Evolutionary conservation across 1,284 basidiomycete genomes (phyloP), one percentile per base, ranked within the genome.

Genomic region (Clitocybe nebularis): DNA sequence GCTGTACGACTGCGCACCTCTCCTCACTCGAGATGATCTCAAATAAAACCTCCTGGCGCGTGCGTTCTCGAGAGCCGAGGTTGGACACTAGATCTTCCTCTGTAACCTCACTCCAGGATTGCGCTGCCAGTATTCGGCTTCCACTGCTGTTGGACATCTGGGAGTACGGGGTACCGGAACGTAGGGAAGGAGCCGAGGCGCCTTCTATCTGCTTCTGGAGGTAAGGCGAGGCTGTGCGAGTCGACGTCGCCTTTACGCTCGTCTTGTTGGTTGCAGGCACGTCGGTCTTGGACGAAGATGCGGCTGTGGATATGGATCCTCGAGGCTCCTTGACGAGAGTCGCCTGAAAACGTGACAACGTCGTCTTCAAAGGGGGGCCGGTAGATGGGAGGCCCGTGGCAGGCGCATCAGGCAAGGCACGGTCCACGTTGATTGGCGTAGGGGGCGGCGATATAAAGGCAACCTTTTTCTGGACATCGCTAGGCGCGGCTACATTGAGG

Each of bases 11-110:
- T 25, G 21, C 75, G 75, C 57, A 93, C 89, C 93, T 79, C 63
- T 98, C 94, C 66, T 98, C 95, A 55, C 90, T 93, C 28, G 90
- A 89, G 35, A 99, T 94, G 53, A 99, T 98, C 69, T 99, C 95
- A 77, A 93, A 97, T 23, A 99, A 66, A 2, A 98, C 95, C 68
- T 99, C 95, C 62, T 98, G 95, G 39, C 95, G 77, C 21, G 93
- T 97, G 39, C 95, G 80, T 62, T 99, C 95, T 44, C 93, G 78
- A 16, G 91, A 84, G 14, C 93, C 91, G 14, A 99, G 72, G 59
- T 99, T 95, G 30, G 84, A 84, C 5, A 98, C 92, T 22, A 99
- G 79, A 60, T 99, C 95, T 45, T 92, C 89, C 60, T 96, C 90
- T 5, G 93, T 93, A 57, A 89, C 89, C 62, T 97, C 91, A 57